Percentiles rank a stretch among this genome's conserved stretches.
Evolutionary conservation across 2,329 filamentous ascomycete species (phyloP).

Genomic region (Chaetothyriales sp.): DNA sequence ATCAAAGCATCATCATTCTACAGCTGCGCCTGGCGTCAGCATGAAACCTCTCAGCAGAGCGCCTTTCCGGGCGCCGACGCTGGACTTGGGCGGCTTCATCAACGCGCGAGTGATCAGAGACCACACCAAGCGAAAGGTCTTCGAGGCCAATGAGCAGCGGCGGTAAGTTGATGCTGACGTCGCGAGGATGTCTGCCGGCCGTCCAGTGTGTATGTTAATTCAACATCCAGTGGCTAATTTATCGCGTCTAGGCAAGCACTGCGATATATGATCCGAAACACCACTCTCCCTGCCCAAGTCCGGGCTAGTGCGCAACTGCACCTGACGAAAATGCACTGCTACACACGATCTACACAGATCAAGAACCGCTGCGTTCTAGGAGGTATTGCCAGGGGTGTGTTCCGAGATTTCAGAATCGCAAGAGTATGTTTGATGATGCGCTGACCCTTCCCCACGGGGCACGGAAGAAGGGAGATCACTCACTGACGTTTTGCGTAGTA

Average conservation of each 20-base stretch:
- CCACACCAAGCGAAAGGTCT: constrained; percentile 91
- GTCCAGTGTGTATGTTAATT: too few relatives aligned
- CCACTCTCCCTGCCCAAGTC: constrained; percentile 63
- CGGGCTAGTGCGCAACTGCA: constrained; percentile 88
- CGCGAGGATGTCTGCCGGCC: not conserved
- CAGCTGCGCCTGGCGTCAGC: not conserved
- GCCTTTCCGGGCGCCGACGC: constrained; percentile 78
- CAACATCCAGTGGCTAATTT: not conserved
- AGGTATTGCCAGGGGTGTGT: constrained; percentile 79
- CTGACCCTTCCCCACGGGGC: not conserved
- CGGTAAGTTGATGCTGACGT: constrained; percentile 42
- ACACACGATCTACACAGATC: constrained; percentile 87
- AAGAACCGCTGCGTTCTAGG: constrained; percentile 85
- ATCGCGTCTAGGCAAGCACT: constrained; percentile 60
- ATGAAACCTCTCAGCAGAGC: constrained; percentile 47
- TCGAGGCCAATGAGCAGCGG: constrained; percentile 72
- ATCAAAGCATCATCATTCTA: not conserved
- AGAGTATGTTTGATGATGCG: constrained; percentile 48
- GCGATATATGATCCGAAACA: constrained; percentile 88
- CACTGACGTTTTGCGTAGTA: constrained; percentile 42
- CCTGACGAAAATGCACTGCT: constrained; percentile 87
- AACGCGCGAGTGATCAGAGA: constrained; percentile 82
- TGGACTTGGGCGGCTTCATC: constrained; percentile 76
- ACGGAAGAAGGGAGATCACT: not conserved
- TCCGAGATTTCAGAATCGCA: constrained; percentile 83